phyloP scores from a whole-genome alignment of 2,329 filamentous ascomycete genomes.

The Furcasterigmium furcatum region DNA sequence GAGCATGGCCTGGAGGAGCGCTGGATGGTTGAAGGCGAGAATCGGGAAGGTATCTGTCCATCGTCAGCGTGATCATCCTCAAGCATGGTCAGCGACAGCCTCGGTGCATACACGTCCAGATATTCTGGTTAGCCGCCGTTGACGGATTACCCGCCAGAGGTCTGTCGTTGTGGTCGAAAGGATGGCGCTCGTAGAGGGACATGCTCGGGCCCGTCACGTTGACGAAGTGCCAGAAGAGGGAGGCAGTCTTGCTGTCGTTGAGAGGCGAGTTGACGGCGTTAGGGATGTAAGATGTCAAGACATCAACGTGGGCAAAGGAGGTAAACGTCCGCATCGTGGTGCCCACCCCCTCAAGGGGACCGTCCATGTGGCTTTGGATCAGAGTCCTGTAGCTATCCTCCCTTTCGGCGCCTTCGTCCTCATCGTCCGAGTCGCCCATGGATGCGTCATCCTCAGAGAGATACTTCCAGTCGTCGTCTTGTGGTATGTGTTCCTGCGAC shows the following conservation, averaged over 20 bases:
- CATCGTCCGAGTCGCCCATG: constrained; percentile 60
- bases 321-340: constrained; percentile 47
- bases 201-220: constrained; percentile 83
- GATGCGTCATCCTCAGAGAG: constrained; percentile 60
- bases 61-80: not conserved
- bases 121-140: constrained; percentile 61
- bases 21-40: constrained; percentile 80
- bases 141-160: constrained; percentile 56
- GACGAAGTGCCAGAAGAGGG: constrained; percentile 89
- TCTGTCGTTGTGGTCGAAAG: constrained; percentile 63
- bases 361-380: constrained; percentile 30
- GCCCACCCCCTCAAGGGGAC: constrained; percentile 35
- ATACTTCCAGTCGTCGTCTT: constrained; percentile 25
- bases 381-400: constrained; percentile 33
- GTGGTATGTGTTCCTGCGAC: not conserved
- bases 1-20: constrained; percentile 84
- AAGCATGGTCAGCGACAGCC: no score
- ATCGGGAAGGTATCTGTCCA: constrained; percentile 71
- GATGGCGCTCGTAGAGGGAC: constrained; percentile 83
- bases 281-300: constrained; percentile 64
- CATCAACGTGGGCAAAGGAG: constrained; percentile 41
- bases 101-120: constrained; percentile 62
- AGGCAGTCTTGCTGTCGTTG: constrained; percentile 74
- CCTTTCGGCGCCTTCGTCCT: constrained; percentile 31
- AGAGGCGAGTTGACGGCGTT: constrained; percentile 67